Conservation (phyloP, 2,329 filamentous ascomycete species). For the Fonsecaea erecta region DNA sequence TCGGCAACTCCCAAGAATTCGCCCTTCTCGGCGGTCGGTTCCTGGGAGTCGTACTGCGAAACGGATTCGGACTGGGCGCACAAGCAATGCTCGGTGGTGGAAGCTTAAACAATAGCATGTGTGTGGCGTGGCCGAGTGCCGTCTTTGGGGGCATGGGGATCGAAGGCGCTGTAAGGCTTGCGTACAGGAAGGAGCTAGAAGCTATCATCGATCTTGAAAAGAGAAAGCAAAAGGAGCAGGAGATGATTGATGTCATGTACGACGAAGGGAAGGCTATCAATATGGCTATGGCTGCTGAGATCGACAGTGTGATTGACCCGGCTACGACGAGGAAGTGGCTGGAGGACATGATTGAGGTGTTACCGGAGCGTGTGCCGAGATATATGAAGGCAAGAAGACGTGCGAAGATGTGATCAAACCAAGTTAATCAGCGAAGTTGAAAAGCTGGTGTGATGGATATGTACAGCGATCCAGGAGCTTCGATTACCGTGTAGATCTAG, state of each 20-base stretch:
- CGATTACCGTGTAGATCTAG: too few relatives aligned
- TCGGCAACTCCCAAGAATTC: slow-evolving; percentile 31
- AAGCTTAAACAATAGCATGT: slow-evolving; percentile 33
- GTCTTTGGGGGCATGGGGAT: slow-evolving; percentile 33
- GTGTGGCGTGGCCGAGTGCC: slow-evolving; percentile 31
- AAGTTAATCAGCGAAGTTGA: slow-evolving; percentile 14
- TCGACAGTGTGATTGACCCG: slow-evolving; percentile 31
- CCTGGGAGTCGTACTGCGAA: slow-evolving; percentile 29
- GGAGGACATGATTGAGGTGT: slow-evolving; percentile 30
- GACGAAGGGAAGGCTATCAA: slow-evolving; percentile 28
- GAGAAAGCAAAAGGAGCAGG: slow-evolving; percentile 31
- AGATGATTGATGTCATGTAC: slow-evolving; percentile 34
- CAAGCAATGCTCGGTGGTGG: slow-evolving; percentile 33
- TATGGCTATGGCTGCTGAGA: slow-evolving; percentile 31
- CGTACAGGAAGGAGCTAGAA: slow-evolving; percentile 30
- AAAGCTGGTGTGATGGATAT: slow-evolving; percentile 16
- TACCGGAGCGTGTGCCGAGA: slow-evolving; percentile 30
- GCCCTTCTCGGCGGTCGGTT: slow-evolving; percentile 28
- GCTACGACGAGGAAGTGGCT: slow-evolving; percentile 32
- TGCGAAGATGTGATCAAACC: slow-evolving; percentile 29
- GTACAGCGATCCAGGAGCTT: too few relatives aligned
- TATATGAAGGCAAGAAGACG: slow-evolving; percentile 30
- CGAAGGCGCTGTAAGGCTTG: slow-evolving; percentile 31
- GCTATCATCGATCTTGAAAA: slow-evolving; percentile 27
- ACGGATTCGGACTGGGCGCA: slow-evolving; percentile 32